Base-by-base conservation (phyloP, 306 rosid species). In the Vigna mungo region DNA sequence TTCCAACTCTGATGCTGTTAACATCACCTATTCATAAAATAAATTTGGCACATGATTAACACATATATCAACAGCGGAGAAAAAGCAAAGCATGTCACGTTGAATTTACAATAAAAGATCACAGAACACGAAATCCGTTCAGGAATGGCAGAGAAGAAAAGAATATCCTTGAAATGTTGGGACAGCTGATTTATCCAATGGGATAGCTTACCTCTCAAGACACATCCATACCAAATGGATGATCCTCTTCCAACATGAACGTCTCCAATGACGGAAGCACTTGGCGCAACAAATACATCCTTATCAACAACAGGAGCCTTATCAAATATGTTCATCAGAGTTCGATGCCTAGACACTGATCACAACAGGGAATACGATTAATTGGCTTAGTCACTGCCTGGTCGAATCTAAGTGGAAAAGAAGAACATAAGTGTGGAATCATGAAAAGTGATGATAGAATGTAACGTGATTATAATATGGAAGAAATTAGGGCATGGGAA, bases 141-240 rank as follows among this genome's bases (percentile, higher is more conserved):
- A 20, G 59, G 25, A 76, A 53, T 23, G 60, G 23, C 65, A 17
- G 34, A 66, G 27, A 77, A 43, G 65, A 27, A 72, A 44, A 41
- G 2, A 43, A 67, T 6, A 41, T 59, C 39, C 37, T 9, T 14
- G 30, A 25, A 74, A 48, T 8, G 16, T 13, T 20, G n/a, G 14
- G 7, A 81, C 41, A 63, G 53, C 17, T 3, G 36, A 76, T 58
- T 69, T 44, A 14, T 8, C 23, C 53, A 69, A 46, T 62, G 13
- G 59, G 10, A 59, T 13, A 36, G 9, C 82, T 82, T 81, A 95
- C 98, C 97, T 89, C 99, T 92, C 92, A 95, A 80, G 74, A 95
- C 93, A 81, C 91, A 89, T 37, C 98, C 98, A 79, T 95, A 95
- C 98, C 98, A 95, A 86, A 95, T 87, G 9, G 97, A 95, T 1